Evolutionary conservation across 768 basidiomycete species (phyloP).

Genomic region (Lepiota brunneoincarnata): DNA sequence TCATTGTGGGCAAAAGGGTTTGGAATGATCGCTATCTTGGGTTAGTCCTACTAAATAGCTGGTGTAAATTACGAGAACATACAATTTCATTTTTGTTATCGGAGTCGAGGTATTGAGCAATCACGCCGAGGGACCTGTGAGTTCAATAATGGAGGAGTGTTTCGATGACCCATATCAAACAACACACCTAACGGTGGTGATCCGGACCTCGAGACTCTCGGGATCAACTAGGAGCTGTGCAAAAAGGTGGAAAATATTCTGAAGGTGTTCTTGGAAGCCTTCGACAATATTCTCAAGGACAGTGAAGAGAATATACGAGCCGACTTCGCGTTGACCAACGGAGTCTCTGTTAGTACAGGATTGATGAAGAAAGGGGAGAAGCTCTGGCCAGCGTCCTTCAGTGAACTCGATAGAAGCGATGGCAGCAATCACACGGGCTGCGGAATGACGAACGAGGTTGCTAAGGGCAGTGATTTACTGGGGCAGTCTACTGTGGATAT

Average conservation of each 20-base stretch:
- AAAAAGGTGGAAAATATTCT: conserved; percentile 79
- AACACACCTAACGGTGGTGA: conserved; percentile 79
- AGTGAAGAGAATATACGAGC: conserved; percentile 84
- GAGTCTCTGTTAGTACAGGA: conserved; percentile 57
- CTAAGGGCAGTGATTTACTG: conserved; percentile 37
- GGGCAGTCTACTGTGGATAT: conserved; percentile 14
- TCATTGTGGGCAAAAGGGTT: conserved; percentile 80
- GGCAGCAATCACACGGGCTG: conserved; percentile 89
- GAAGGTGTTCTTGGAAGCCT: conserved; percentile 76
- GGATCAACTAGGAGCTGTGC: conserved; percentile 70
- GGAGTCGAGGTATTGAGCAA: conserved; percentile 88
- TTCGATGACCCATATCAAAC: not conserved
- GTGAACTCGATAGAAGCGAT: conserved; percentile 89
- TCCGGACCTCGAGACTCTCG: conserved; percentile 85
- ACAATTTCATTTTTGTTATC: conserved; percentile 89
- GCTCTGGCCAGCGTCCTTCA: conserved; percentile 75
- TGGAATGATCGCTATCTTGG: conserved; percentile 77
- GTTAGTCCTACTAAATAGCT: not conserved
- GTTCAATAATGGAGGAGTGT: conserved; percentile 8
- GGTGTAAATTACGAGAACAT: conserved; percentile 25
- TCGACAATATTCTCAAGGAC: conserved; percentile 91
- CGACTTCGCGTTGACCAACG: conserved; percentile 85
- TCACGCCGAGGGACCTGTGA: conserved; percentile 77
- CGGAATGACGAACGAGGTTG: conserved; percentile 87
- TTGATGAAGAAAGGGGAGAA: conserved; percentile 84